A percentile compares a stretch with the other conserved stretches of the same genome.
Conservation (phyloP, 2,329 filamentous ascomycete species). For the Pseudogymnoascus sp. region DNA sequence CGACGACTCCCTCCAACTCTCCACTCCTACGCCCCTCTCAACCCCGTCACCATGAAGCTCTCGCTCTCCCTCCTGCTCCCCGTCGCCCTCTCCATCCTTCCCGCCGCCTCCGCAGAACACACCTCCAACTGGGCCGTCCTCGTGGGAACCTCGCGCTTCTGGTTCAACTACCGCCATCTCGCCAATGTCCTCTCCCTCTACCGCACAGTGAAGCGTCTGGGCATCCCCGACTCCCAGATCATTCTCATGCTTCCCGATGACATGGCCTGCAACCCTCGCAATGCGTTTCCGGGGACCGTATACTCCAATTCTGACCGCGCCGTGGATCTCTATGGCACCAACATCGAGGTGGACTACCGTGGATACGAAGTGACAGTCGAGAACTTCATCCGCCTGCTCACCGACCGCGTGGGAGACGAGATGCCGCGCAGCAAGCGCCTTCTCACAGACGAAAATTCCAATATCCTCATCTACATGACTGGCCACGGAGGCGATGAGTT, state of each 20-base stretch:
- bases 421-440: constrained; percentile 92
- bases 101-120: constrained; percentile 55
- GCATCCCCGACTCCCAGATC: constrained; percentile 96
- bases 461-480: constrained; percentile 98
- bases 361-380: constrained; percentile 98
- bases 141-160: constrained; percentile 97
- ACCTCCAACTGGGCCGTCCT: constrained; percentile 99
- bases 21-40: background rate
- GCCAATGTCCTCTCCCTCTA: constrained; percentile 97
- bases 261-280: constrained; percentile 98
- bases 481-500: constrained; percentile 97
- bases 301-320: constrained; percentile 97
- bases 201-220: constrained; percentile 93
- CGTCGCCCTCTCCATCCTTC: constrained; percentile 37
- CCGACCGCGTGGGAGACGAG: constrained; percentile 87
- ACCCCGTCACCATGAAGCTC: constrained; percentile 41
- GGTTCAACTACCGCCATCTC: constrained; percentile 99
- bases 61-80: constrained; percentile 43
- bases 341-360: constrained; percentile 97
- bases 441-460: constrained; percentile 89
- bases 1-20: background rate
- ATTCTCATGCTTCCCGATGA: constrained; percentile 99
- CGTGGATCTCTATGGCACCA: constrained; percentile 93
- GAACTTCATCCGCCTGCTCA: constrained; percentile 93
- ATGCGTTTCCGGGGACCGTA: constrained; percentile 93